Conservation (phyloP, 1,284 basidiomycete genomes). For the Leccinum angustisporum region DNA sequence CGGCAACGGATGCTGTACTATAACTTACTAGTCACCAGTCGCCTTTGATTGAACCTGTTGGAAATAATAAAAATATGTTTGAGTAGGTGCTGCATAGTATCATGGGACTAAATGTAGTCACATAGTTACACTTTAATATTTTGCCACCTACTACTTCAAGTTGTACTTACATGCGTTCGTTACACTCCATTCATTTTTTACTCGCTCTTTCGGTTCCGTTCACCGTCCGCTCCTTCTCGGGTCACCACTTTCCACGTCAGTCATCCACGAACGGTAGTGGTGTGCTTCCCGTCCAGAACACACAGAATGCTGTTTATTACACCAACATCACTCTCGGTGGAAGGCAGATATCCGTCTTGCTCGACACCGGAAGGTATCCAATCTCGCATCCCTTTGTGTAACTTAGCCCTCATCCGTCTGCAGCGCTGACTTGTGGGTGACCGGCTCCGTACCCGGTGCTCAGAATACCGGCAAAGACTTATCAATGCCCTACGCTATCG, state of each 20-base stretch:
- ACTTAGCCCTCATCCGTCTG: constrained; percentile 5
- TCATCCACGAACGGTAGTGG: constrained; percentile 21
- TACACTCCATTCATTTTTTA: constrained; percentile 46
- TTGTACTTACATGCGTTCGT: constrained; percentile 43
- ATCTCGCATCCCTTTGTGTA: neutral
- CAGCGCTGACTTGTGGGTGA: constrained; percentile 37
- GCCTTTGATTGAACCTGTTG: too few species aligned
- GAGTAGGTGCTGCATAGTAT: too few species aligned
- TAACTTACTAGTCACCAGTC: too few species aligned
- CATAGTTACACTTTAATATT: neutral
- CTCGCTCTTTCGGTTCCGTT: constrained; percentile 53
- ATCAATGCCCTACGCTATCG: constrained; percentile 66
- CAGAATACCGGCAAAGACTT: constrained; percentile 57
- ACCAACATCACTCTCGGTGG: constrained; percentile 59
- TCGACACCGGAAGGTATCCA: constrained; percentile 58
- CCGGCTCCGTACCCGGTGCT: constrained; percentile 34
- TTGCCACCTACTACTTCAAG: neutral
- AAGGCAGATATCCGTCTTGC: constrained; percentile 46
- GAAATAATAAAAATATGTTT: too few species aligned
- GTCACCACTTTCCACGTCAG: constrained; percentile 25
- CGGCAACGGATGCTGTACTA: too few species aligned
- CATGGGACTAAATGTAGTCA: too few species aligned
- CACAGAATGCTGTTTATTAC: constrained; percentile 60
- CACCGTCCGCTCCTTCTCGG: constrained; percentile 33
- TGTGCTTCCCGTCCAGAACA: constrained; percentile 50